Base-by-base conservation (phyloP, 2,329 filamentous ascomycete genomes). In the Venturia nashicola region DNA sequence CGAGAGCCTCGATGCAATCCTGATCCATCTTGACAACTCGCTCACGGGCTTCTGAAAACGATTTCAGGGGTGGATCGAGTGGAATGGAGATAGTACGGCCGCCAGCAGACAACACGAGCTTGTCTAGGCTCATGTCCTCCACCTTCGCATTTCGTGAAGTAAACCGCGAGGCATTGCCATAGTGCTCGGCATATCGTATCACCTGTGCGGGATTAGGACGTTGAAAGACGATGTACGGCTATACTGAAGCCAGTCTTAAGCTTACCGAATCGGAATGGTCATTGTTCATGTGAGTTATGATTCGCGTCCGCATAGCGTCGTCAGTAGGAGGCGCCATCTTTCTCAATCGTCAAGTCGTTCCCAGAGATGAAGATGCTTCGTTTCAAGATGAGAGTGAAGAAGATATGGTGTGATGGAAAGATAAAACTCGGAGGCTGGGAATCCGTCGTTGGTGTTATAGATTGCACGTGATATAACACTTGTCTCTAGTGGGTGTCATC, bases 221-320 rank as follows among this genome's bases (percentile, higher is more conserved):
- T 57, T 36, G 34, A 18, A 43, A 51, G 66, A 61, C 32, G 57
- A 59, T 39, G 62, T 20, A 57, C 34, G 9, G 40, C 61, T 64
- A 48, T 23, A 27, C 60, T n/a, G n/a, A 11, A 39, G 36, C 5
- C 11, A 39, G 40, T 51, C 46, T 34, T 4, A 27, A 11, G 51
- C 71, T 27, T 72, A 79, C 84, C 65, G 90, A 90, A 69, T 84
- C 82, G 61, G 81, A 78, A 76, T 96, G 93, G 74, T 93, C 88
- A 54, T 79, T 78, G 77, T 97, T 96, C 90, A 97, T 94, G 79
- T 97, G 92, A 42, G 80, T 80, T 71, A 93, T 83, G 73, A 91
- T 86, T 65, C 86, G 84, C 65, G 79, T 70, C 71, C 85, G 85
- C 65, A 78, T 75, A 0, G 77, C 79, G 46, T 75, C 76, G 63